A percentile compares a stretch with the other conserved stretches of the same genome.
phyloP scores from a whole-genome alignment of 805 yeast genomes.

The Kockiozyma suomiensis region DNA sequence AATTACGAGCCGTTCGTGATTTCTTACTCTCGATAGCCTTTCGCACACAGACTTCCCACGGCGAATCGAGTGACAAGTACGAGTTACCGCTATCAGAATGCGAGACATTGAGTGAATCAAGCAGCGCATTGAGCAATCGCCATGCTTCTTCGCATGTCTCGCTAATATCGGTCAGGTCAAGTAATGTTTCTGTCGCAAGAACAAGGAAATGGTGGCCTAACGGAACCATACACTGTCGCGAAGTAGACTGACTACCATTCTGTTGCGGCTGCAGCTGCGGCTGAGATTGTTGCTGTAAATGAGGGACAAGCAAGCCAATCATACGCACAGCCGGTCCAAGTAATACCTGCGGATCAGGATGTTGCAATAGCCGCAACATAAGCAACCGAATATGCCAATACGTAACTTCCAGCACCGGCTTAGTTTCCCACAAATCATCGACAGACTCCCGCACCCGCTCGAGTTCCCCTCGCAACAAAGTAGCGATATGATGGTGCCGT shows the following conservation, averaged over 20 bases:
- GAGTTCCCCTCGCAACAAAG: constrained; percentile 32
- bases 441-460: constrained; percentile 35
- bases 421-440: constrained; percentile 35
- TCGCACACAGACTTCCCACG: constrained; percentile 14
- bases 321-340: constrained; percentile 34
- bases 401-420: constrained; percentile 27
- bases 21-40: constrained; percentile 5
- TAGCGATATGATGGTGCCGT: constrained; percentile 17
- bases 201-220: constrained; percentile 34
- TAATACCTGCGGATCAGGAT: constrained; percentile 31
- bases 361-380: constrained; percentile 22
- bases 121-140: constrained; percentile 17
- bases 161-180: constrained; percentile 28
- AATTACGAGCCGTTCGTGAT: constrained; percentile 7
- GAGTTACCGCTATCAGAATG: not conserved
- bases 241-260: not conserved
- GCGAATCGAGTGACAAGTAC: not conserved
- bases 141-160: constrained; percentile 34
- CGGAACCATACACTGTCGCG: not conserved
- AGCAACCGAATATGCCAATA: constrained; percentile 34
- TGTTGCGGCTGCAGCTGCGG: not conserved
- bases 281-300: not conserved
- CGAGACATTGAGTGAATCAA: not conserved
- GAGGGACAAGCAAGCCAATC: constrained; percentile 13
- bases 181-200: constrained; percentile 32